Conservation (phyloP, 331 rosid genomes). For the Telfairia occidentalis region DNA sequence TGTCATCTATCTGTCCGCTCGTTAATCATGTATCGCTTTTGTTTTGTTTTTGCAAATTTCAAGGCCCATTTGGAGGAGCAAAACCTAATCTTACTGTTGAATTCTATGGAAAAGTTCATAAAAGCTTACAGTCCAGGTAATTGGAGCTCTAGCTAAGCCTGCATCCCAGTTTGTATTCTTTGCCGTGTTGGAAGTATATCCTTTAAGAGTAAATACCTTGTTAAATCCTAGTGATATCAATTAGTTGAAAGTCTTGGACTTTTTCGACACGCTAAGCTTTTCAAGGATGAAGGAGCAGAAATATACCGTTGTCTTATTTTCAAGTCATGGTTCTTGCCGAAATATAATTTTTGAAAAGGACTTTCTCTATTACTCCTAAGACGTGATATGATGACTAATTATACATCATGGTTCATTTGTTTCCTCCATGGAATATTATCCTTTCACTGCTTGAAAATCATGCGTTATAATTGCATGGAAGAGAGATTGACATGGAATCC, state of each 20-base stretch:
- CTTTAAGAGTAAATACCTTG: not conserved
- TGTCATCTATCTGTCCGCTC: not conserved
- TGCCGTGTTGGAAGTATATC: not conserved
- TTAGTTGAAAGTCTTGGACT: not conserved
- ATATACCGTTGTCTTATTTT: not conserved
- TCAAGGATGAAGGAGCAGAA: not conserved
- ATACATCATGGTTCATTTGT: not conserved
- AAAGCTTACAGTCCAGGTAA: conserved; percentile 52
- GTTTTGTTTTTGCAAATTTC: conserved; percentile 6
- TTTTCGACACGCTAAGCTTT: not conserved
- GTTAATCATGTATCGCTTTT: not conserved
- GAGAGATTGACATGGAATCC: not conserved
- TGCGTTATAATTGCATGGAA: not conserved
- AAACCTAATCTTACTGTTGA: conserved; percentile 51
- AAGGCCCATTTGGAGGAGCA: conserved; percentile 49
- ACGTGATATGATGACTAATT: not conserved
- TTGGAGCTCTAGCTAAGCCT: not conserved
- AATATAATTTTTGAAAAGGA: not conserved
- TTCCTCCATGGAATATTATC: not conserved
- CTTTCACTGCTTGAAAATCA: not conserved
- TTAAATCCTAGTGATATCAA: not conserved
- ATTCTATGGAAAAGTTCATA: conserved; percentile 62
- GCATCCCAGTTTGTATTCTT: not conserved
- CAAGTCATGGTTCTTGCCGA: not conserved
- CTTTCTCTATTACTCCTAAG: not conserved